Evolutionary conservation across 306 rosid genomes (phyloP).

Genomic region (Canavalia ensiformis): DNA sequence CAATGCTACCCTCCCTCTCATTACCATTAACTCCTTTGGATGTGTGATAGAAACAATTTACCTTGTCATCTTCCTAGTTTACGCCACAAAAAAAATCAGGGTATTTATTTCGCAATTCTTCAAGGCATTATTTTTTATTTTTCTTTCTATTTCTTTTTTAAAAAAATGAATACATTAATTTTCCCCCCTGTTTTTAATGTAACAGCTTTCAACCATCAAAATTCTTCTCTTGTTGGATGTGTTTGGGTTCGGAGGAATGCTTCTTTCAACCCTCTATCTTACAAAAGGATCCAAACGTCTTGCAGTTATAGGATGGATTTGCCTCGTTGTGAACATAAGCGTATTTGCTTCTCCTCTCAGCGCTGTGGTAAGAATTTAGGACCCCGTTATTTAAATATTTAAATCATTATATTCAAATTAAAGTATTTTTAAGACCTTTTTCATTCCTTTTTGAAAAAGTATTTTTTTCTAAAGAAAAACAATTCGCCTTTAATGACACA

Average conservation of each 20-base stretch:
- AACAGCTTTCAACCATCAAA: conserved; percentile 69
- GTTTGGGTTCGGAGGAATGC: conserved; percentile 77
- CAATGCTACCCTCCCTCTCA: conserved; percentile 65
- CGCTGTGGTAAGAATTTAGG: conserved; percentile 61
- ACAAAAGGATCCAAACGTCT: conserved; percentile 63
- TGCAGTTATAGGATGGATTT: conserved; percentile 81
- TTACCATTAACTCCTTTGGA: conserved; percentile 86
- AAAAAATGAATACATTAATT: not conserved
- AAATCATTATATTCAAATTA: too few species aligned
- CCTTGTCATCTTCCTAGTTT: conserved; percentile 66
- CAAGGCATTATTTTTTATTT: not conserved
- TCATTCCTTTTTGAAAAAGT: not conserved
- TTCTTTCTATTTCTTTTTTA: not conserved
- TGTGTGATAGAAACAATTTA: conserved; percentile 69
- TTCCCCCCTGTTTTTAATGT: not conserved
- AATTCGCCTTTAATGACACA: not conserved
- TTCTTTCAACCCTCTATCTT: conserved; percentile 68
- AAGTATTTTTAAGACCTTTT: not conserved
- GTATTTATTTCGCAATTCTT: conserved; percentile 44
- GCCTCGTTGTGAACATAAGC: conserved; percentile 68
- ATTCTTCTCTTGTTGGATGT: conserved; percentile 67
- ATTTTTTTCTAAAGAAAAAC: not conserved
- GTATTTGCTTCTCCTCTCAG: conserved; percentile 92
- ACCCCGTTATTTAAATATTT: not conserved
- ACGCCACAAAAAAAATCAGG: conserved; percentile 74